phyloP scores from a whole-genome alignment of 805 yeast species.

The Starmera caribaea region DNA sequence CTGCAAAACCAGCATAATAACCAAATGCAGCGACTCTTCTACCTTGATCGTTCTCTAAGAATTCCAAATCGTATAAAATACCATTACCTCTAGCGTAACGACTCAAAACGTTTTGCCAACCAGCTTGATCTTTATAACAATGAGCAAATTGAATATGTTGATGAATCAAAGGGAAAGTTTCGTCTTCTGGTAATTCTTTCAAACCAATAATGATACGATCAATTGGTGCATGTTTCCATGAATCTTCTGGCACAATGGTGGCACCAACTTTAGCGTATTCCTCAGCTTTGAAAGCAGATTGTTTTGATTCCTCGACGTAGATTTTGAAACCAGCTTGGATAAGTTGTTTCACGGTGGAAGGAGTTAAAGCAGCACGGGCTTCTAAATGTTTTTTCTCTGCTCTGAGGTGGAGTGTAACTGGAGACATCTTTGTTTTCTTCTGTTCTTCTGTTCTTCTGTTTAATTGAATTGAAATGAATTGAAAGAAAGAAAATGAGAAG shows the following conservation, averaged over 20 bases:
- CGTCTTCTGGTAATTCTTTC: conserved; percentile 90
- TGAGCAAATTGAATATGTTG: conserved; percentile 99
- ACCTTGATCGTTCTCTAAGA: conserved; percentile 86
- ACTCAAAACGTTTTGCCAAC: conserved; percentile 86
- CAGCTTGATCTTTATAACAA: conserved; percentile 95
- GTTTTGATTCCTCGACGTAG: conserved; percentile 79
- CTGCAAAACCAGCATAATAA: conserved; percentile 99
- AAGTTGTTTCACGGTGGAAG: conserved; percentile 76
- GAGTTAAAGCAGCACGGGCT: conserved; percentile 95
- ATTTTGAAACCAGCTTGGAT: conserved; percentile 83
- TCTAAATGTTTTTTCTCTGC: conserved; percentile 97
- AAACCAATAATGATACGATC: conserved; percentile 88
- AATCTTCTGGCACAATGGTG: conserved; percentile 80
- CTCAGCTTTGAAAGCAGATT: conserved; percentile 64
- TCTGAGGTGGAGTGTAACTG: conserved; percentile 76
- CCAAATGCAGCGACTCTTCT: conserved; percentile 99
- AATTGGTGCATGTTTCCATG: conserved; percentile 87
- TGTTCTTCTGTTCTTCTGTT: too few relatives aligned
- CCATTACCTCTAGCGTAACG: conserved; percentile 93
- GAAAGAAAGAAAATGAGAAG: not conserved
- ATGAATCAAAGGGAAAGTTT: conserved; percentile 83
- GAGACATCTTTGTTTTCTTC: conserved; percentile 17
- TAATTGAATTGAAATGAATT: not conserved
- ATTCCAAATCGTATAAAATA: conserved; percentile 85
- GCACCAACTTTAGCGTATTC: conserved; percentile 84